A percentile compares a stretch with the other conserved stretches of the same genome.
These are phyloP conservation scores for Hericium rajendrae DNA, from an alignment of 768 basidiomycete genomes.

Conservation along the genomic window DNA sequence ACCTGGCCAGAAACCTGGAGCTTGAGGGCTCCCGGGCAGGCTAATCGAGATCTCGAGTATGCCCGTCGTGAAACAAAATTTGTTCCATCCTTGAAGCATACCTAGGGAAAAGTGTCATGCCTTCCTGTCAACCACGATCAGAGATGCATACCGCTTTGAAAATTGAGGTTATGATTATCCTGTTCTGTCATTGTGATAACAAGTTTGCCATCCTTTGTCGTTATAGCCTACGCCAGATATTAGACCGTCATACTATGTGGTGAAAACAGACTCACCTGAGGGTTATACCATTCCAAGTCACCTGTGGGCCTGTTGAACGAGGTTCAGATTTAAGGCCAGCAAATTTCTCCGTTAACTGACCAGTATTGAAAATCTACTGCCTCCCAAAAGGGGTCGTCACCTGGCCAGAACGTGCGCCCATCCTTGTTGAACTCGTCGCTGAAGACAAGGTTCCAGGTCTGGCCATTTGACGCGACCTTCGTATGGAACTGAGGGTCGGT, in stretches of 20 bases:
- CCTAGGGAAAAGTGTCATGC: background rate
- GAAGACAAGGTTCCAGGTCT: conserved; percentile 75
- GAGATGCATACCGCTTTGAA: conserved; percentile 52
- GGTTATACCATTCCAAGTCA: conserved; percentile 82
- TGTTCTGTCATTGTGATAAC: conserved; percentile 72
- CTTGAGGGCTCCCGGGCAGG: conserved; percentile 50
- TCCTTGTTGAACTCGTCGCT: conserved; percentile 77
- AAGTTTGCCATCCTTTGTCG: conserved; percentile 68
- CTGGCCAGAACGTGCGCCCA: conserved; percentile 68
- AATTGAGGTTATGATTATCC: conserved; percentile 72
- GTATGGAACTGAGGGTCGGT: conserved; percentile 54
- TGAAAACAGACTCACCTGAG: conserved; percentile 33
- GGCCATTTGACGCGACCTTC: conserved; percentile 65
- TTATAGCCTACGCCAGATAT: conserved; percentile 38
- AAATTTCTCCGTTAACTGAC: conserved; percentile 20
- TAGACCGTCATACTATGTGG: background rate
- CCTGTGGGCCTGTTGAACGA: conserved; percentile 41
- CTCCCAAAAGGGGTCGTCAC: conserved; percentile 81
- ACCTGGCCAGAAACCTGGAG: conserved; percentile 85
- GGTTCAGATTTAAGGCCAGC: background rate
- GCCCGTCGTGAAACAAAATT: conserved; percentile 89
- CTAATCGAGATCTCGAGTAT: conserved; percentile 81
- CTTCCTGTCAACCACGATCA: background rate
- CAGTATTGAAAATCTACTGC: conserved; percentile 84
- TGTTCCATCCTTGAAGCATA: conserved; percentile 85